Percentiles rank a stretch among this genome's conserved stretches.
Evolutionary conservation across 164 flowering plant species (phyloP).

Genomic region (Vitis vinifera): DNA sequence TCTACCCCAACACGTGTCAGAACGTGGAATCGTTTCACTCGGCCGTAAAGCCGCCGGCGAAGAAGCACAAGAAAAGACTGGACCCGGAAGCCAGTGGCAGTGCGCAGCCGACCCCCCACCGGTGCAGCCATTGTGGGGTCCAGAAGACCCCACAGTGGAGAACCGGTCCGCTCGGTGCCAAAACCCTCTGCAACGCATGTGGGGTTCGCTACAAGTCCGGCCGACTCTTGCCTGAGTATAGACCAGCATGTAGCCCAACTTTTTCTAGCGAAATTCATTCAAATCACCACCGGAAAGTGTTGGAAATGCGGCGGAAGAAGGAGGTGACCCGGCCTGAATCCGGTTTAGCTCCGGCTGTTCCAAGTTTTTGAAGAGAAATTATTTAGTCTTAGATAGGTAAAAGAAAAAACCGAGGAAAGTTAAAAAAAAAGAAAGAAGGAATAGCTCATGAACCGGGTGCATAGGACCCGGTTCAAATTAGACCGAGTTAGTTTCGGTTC

Average conservation of each 20-base stretch:
- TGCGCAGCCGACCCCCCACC: constrained; percentile 29
- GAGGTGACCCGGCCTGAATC: constrained; percentile 28
- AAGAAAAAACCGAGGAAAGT: neutral
- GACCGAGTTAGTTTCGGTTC: constrained; percentile 14
- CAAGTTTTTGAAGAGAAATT: constrained; percentile 39
- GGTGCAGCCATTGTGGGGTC: constrained; percentile 68
- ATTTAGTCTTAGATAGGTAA: neutral
- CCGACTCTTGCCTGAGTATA: constrained; percentile 60
- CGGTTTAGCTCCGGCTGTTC: constrained; percentile 35
- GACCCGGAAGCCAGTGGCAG: constrained; percentile 4
- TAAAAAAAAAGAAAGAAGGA: neutral
- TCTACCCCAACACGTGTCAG: constrained; percentile 4
- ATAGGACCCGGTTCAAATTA: constrained; percentile 17
- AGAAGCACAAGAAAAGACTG: constrained; percentile 33
- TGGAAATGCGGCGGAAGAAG: constrained; percentile 67
- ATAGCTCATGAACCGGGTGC: constrained; percentile 6
- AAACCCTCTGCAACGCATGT: constrained; percentile 71
- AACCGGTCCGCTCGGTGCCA: constrained; percentile 65
- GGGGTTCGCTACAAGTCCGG: constrained; percentile 75
- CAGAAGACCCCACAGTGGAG: constrained; percentile 80
- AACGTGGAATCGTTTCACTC: constrained; percentile 10
- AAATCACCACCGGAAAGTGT: constrained; percentile 66
- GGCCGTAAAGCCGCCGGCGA: constrained; percentile 22
- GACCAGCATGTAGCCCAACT: constrained; percentile 76
- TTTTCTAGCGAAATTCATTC: constrained; percentile 65